Evolutionary conservation across 768 basidiomycete species (phyloP).

Genomic region (Lactifluus rugatus): DNA sequence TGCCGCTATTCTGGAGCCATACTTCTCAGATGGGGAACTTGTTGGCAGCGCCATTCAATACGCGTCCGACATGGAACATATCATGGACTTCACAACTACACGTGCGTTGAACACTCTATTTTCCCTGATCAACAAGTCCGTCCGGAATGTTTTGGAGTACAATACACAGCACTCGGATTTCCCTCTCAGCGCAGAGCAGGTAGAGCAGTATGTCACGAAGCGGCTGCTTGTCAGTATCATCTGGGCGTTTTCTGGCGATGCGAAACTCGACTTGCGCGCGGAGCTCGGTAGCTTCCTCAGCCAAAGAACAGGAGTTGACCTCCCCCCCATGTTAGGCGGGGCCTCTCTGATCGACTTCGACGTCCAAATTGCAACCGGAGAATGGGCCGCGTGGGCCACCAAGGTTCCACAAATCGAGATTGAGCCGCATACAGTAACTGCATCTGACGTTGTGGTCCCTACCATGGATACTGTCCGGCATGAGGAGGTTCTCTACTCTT

Average conservation of each 20-base stretch:
- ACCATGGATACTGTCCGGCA: slow-evolving; percentile 98
- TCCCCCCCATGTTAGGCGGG: slow-evolving; percentile 66
- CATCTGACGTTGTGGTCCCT: slow-evolving; percentile 93
- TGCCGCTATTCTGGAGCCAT: slow-evolving; percentile 63
- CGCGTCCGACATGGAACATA: slow-evolving; percentile 84
- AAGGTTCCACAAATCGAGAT: slow-evolving; percentile 93
- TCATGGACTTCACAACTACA: slow-evolving; percentile 95
- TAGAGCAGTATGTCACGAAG: slow-evolving; percentile 88
- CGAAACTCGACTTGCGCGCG: slow-evolving; percentile 81
- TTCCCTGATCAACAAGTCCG: slow-evolving; percentile 93
- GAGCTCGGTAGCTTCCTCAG: slow-evolving; percentile 84
- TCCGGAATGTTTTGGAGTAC: slow-evolving; percentile 88
- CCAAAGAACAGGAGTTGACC: slow-evolving; percentile 79
- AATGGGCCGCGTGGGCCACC: slow-evolving; percentile 89
- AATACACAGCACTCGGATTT: slow-evolving; percentile 94
- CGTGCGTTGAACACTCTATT: slow-evolving; percentile 94
- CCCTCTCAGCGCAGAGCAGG: slow-evolving; percentile 70
- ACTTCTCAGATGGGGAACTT: slow-evolving; percentile 75
- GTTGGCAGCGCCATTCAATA: slow-evolving; percentile 70
- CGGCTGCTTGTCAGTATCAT: slow-evolving; percentile 85
- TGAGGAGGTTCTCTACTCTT: slow-evolving; percentile 96
- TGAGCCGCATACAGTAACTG: slow-evolving; percentile 91
- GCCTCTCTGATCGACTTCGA: slow-evolving; percentile 92
- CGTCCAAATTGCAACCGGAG: slow-evolving; percentile 74
- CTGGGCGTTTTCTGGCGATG: slow-evolving; percentile 97